phyloP scores from a whole-genome alignment of 139 green algal genomes.

The Tetraselmis chui region DNA sequence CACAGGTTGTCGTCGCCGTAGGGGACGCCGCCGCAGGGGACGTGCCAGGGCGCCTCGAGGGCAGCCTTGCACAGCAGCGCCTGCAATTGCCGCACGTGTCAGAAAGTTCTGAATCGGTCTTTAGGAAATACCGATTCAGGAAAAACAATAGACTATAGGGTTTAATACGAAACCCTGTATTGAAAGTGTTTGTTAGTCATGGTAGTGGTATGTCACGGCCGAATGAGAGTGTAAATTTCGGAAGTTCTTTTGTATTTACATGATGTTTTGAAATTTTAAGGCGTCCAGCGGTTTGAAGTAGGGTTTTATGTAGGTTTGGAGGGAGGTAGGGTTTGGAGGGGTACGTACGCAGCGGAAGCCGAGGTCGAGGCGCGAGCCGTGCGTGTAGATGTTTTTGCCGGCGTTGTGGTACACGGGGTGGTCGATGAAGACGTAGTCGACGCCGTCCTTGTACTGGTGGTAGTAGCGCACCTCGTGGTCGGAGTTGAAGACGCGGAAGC shows the following conservation, averaged over 20 bases:
- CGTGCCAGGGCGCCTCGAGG: slow-evolving; percentile 78
- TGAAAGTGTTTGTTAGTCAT: too few relatives aligned
- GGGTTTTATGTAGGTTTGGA: too few relatives aligned
- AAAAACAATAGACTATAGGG: too few relatives aligned
- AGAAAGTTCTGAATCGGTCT: too few relatives aligned
- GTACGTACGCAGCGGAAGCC: not conserved
- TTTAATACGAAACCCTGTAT: too few relatives aligned
- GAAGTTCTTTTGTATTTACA: too few relatives aligned
- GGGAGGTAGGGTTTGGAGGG: too few relatives aligned
- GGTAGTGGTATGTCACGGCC: too few relatives aligned
- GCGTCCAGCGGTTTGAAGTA: too few relatives aligned
- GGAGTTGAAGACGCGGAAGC: slow-evolving; percentile 49
- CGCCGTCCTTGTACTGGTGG: slow-evolving; percentile 68
- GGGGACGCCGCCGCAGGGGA: slow-evolving; percentile 66
- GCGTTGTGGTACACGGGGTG: slow-evolving; percentile 68
- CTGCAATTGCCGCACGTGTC: slow-evolving; percentile 40
- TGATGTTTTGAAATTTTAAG: too few relatives aligned
- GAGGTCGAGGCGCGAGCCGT: slow-evolving; percentile 11
- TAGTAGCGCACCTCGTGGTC: slow-evolving; percentile 79
- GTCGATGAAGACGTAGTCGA: slow-evolving; percentile 91
- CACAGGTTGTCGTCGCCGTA: slow-evolving; percentile 84
- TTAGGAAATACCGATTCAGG: too few relatives aligned
- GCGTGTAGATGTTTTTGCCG: slow-evolving; percentile 33
- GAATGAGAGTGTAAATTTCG: too few relatives aligned
- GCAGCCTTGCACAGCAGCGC: slow-evolving; percentile 75